phyloP scores from a whole-genome alignment of 371 early-diverging fungal genomes.

The Mortierella sp. region DNA sequence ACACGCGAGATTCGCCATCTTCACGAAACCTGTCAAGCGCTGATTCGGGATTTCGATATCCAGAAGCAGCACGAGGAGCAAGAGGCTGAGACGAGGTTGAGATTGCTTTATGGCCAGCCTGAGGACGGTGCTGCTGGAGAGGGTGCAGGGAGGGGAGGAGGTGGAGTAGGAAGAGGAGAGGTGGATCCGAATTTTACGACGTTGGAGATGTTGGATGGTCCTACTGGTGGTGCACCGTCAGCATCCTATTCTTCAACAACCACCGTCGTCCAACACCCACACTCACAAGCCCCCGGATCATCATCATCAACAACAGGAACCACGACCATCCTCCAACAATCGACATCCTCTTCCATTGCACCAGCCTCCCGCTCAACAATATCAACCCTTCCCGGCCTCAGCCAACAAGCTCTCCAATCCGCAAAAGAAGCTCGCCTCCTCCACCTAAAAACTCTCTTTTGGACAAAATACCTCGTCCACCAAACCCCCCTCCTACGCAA shows the following conservation, averaged over 20 bases:
- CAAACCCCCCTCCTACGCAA: constrained; percentile 76
- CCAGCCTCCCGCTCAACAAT: background rate
- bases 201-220: constrained; percentile 31
- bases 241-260: constrained; percentile 26
- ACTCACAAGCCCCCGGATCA: constrained; percentile 2
- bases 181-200: constrained; percentile 29
- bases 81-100: constrained; percentile 55
- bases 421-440: constrained; percentile 8
- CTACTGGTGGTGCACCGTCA: background rate
- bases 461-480: constrained; percentile 63
- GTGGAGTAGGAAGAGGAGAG: background rate
- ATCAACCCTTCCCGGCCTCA: background rate
- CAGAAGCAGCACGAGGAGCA: constrained; percentile 65
- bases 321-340: constrained; percentile 24
- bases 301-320: constrained; percentile 14
- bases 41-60: constrained; percentile 60
- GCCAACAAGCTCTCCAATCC: constrained; percentile 7
- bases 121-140: background rate
- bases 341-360: background rate
- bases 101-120: constrained; percentile 23
- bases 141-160: background rate
- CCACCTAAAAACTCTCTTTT: constrained; percentile 17
- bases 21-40: constrained; percentile 51
- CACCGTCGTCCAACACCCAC: constrained; percentile 45
- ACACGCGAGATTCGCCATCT: constrained; percentile 76